Evolutionary conservation across 2,329 filamentous ascomycete genomes (phyloP), one percentile per base, ranked within the genome.

Genomic region (Capronia americana): DNA sequence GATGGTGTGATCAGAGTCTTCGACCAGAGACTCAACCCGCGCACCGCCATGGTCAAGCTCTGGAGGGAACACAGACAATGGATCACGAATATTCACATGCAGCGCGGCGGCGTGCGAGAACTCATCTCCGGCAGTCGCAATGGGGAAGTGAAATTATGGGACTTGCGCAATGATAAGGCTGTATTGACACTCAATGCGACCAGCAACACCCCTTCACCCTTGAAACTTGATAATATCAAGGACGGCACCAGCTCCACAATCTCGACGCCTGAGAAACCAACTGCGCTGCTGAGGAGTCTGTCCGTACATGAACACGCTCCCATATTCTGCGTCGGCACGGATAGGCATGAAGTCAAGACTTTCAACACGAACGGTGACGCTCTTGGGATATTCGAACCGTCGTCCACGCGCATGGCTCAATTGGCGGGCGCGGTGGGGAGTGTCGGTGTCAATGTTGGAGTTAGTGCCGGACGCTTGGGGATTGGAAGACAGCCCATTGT

Each of bases 51-150:
- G 93, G 90, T 97, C 63, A 92, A 91, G 79, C 93, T 94, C 72
- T 99, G 95, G 94, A 95, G 96, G 76, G 92, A 97, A 74, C 94
- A 98, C 75, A 89, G 90, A 67, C 92, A 96, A 73, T 99, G 95
- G 95, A 90, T 99, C 77, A 93, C 93, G 74, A 95, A 92, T 72
- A 92, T 97, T 14, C 95, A 98, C 76, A 93, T 99, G 87, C 95
- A 99, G 79, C 91, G 95, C 51, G 95, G 95, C 67, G 95, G 95
- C 2, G 89, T 97, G 78, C 86, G 95, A 65, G 95, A 99, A 78
- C 85, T 99, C 50, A 84, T 99, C 61, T 94, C 90, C 51, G 95
- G 93, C 23, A 96, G 93, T 75, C 88, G 92, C 55, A 95, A 97
- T 74, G 95, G 95, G 68, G 95, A 95, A 75, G 91, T 99, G 70